Percentiles rank a stretch among this genome's conserved stretches.
phyloP scores from a whole-genome alignment of 1,284 basidiomycete species.

The Irpex rosettiformis region DNA sequence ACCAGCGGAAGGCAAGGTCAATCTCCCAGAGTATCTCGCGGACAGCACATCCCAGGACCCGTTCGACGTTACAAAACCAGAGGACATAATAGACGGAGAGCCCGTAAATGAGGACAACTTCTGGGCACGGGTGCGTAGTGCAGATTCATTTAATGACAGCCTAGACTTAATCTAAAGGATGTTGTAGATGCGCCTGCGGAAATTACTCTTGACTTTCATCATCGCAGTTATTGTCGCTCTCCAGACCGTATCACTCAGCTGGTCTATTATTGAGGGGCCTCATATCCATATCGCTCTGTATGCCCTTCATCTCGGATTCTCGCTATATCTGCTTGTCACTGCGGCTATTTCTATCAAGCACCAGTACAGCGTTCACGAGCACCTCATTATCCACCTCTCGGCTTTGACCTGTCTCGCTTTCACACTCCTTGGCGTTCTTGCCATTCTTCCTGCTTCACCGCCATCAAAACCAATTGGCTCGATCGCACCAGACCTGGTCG shows the following conservation, averaged over 20 bases:
- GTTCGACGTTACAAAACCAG: conserved; percentile 72
- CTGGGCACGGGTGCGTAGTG: conserved; percentile 59
- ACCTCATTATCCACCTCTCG: conserved; percentile 65
- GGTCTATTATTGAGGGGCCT: conserved; percentile 40
- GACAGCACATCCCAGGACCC: conserved; percentile 52
- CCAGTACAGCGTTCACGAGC: conserved; percentile 50
- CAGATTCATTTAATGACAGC: not conserved
- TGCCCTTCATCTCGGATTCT: conserved; percentile 50
- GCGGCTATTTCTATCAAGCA: conserved; percentile 52
- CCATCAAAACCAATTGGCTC: conserved; percentile 15
- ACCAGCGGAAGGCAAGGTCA: conserved; percentile 48
- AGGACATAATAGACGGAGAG: conserved; percentile 72
- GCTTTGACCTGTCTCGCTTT: conserved; percentile 53
- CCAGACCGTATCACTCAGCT: conserved; percentile 52
- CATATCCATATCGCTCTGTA: conserved; percentile 35
- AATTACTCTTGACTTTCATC: conserved; percentile 45
- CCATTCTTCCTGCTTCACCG: conserved; percentile 47
- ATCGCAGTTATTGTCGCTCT: conserved; percentile 45
- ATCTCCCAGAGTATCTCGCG: conserved; percentile 42
- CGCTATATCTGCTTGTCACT: conserved; percentile 59
- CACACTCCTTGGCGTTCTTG: conserved; percentile 42
- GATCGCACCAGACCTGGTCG: conserved; percentile 15
- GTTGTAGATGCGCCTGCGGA: conserved; percentile 51
- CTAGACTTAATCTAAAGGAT: not conserved
- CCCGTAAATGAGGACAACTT: conserved; percentile 71